Evolutionary conservation across 306 rosid genomes (phyloP), one percentile per base, ranked within the genome.

Genomic region (Glycine tomentella): DNA sequence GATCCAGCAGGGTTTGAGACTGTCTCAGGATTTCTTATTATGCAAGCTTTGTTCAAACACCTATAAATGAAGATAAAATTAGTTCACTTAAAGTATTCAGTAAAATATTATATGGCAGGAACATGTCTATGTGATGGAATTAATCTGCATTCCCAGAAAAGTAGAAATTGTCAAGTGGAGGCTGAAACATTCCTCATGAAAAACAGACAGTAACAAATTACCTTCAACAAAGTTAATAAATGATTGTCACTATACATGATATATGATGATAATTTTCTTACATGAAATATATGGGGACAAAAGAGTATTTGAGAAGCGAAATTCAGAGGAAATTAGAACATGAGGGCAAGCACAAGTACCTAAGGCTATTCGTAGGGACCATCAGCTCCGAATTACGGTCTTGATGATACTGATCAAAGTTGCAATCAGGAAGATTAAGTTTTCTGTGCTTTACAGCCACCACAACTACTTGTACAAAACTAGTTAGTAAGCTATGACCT

Each of bases 31-130:
- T 82, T 70, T 34, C 40, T 84, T 34, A 86, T 79, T 13, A 86
- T 53, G 82, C 93, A 90, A 38, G 93, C 93, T 83, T 90, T 88
- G 84, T 88, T 88, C 62, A 88, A 84, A 68, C n/a, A 75, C 74
- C 84, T 75, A 48, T 7, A 75, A 73, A 58, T 16, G 67, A 69
- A 72, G 59, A 64, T 36, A 34, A 38, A 72, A 68, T 72, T 13
- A 42, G 14, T n/a, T 59, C 56, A 62, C 71, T 25, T 20, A 75
- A 56, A 46, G 31, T 71, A 49, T 36, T 71, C 11, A 7, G 16
- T 20, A n/a, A n/a, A n/a, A n/a, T n/a, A n/a, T n/a, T n/a, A 20
- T 20, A 20, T 1, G 25, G 13, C 59, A 62, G 31, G 20, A 42
- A 61, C 20, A 50, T 48, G 45, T 33, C 49, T 52, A 25, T 52